Percentiles rank a stretch among this genome's conserved stretches.
phyloP scores from a whole-genome alignment of 164 flowering plant species.

The Magnolia officinalis region DNA sequence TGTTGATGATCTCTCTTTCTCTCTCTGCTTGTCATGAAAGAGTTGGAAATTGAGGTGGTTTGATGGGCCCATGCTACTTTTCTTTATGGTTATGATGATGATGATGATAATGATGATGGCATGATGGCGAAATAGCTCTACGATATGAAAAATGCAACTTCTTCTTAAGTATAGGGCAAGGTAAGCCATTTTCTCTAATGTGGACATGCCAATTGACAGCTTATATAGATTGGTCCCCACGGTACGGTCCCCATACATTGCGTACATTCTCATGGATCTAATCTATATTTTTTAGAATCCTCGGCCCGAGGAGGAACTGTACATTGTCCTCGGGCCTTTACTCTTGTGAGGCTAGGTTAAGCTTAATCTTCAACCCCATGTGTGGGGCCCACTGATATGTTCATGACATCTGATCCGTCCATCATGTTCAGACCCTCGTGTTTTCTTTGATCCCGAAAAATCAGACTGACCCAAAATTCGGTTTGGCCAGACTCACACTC shows the following conservation, averaged over 20 bases:
- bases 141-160: slow-evolving; percentile 11
- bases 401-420: too few species aligned
- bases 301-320: too few species aligned
- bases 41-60: slow-evolving; percentile 1
- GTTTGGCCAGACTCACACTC: too few species aligned
- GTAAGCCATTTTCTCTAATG: slow-evolving; percentile 9
- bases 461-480: too few species aligned
- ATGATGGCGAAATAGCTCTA: slow-evolving; percentile 27
- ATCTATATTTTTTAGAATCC: neutral
- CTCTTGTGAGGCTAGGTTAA: too few species aligned
- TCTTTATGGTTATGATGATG: slow-evolving; percentile 11
- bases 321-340: too few species aligned
- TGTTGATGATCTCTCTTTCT: neutral
- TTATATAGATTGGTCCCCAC: slow-evolving; percentile 6
- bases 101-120: slow-evolving; percentile 45
- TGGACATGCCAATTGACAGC: neutral
- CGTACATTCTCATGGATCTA: slow-evolving; percentile 7
- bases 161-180: slow-evolving; percentile 6
- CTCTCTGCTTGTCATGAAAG: neutral
- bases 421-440: too few species aligned
- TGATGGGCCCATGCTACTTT: neutral
- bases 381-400: too few species aligned
- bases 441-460: too few species aligned
- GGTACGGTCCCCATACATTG: slow-evolving; percentile 1
- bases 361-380: too few species aligned